These are phyloP conservation scores for Psilocybe cubensis DNA, from an alignment of 768 basidiomycete species.

Conservation along the genomic window DNA sequence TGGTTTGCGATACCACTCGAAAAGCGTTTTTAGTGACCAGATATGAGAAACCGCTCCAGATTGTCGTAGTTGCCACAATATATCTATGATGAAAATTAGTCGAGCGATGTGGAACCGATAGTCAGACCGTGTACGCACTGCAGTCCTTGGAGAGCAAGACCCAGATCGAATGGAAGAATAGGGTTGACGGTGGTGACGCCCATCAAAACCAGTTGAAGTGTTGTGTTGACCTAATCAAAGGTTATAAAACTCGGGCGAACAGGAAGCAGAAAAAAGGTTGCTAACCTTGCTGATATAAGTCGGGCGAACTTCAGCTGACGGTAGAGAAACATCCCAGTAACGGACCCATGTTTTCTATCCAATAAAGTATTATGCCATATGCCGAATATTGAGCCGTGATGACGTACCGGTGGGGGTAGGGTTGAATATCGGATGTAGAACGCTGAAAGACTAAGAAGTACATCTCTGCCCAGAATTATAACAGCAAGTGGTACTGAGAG, in stretches of 20 bases:
- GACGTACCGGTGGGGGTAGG: conserved; percentile 80
- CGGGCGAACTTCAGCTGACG: conserved; percentile 93
- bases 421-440: conserved; percentile 94
- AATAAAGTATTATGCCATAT: background rate
- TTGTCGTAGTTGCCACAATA: conserved; percentile 87
- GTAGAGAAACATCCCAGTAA: conserved; percentile 96
- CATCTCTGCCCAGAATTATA: conserved; percentile 89
- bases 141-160: conserved; percentile 56
- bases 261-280: background rate
- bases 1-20: conserved; percentile 45
- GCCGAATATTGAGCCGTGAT: background rate
- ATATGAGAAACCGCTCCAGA: conserved; percentile 90
- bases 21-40: conserved; percentile 77
- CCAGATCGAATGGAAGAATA: conserved; percentile 66
- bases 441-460: conserved; percentile 82
- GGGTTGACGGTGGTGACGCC: conserved; percentile 87
- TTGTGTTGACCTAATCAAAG: conserved; percentile 78
- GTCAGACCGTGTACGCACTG: conserved; percentile 60
- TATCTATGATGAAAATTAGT: conserved; percentile 50
- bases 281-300: conserved; percentile 91
- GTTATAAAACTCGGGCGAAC: background rate
- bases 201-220: conserved; percentile 90
- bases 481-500: conserved; percentile 78
- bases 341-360: conserved; percentile 84
- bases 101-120: background rate